Conservation (phyloP, 2,329 filamentous ascomycete species). For the Cytospora chrysosperma region DNA sequence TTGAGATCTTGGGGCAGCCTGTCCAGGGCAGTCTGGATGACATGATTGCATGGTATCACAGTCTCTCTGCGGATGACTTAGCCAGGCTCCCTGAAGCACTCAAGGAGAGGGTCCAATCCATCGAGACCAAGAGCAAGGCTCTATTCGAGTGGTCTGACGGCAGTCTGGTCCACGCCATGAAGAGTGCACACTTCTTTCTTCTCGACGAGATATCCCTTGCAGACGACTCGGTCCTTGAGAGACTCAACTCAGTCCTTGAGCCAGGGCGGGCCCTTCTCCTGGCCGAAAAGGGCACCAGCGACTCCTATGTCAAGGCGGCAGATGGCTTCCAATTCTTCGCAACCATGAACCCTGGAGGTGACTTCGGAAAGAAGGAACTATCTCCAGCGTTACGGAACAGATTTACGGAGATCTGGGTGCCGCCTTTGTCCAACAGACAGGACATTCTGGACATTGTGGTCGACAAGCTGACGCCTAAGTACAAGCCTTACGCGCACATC, state of each 20-base stretch:
- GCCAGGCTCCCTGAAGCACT: slow-evolving; percentile 49
- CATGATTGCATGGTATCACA: slow-evolving; percentile 59
- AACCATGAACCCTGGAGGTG: slow-evolving; percentile 98
- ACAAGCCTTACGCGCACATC: slow-evolving; percentile 58
- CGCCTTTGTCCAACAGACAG: slow-evolving; percentile 76
- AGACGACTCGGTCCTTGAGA: slow-evolving; percentile 94
- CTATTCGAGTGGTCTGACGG: slow-evolving; percentile 97
- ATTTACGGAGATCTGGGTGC: slow-evolving; percentile 99
- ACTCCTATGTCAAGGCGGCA: slow-evolving; percentile 74
- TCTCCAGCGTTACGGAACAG: slow-evolving; percentile 93
- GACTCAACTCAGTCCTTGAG: slow-evolving; percentile 94
- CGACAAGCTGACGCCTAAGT: slow-evolving; percentile 64
- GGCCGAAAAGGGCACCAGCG: slow-evolving; percentile 86
- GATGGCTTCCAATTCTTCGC: slow-evolving; percentile 93
- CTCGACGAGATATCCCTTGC: slow-evolving; percentile 97
- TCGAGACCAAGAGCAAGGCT: slow-evolving; percentile 68
- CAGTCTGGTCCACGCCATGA: slow-evolving; percentile 92
- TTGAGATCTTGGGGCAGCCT: slow-evolving; percentile 40
- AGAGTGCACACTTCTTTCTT: slow-evolving; percentile 82
- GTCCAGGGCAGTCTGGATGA: slow-evolving; percentile 48
- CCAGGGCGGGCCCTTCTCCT: slow-evolving; percentile 81
- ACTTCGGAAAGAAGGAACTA: slow-evolving; percentile 96
- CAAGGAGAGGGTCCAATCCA: slow-evolving; percentile 45
- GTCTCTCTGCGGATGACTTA: slow-evolving; percentile 44
- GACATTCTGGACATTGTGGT: slow-evolving; percentile 86